Percentiles rank a stretch among this genome's conserved stretches.
Conservation (phyloP, 1,139 yeast genomes). For the Dujonia santamariae region DNA sequence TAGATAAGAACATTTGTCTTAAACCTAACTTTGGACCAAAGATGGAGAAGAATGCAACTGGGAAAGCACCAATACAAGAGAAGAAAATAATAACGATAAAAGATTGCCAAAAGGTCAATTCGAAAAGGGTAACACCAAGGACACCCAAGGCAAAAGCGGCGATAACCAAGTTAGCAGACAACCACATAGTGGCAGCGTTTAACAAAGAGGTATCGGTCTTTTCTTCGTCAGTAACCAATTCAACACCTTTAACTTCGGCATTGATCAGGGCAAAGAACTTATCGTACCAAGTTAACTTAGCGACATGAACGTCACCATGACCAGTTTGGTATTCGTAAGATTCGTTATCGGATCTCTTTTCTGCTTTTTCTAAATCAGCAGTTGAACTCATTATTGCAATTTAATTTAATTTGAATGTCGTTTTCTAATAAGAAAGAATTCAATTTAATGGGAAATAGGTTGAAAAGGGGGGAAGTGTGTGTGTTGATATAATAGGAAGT, state of each 20-base stretch:
- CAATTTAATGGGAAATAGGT: background rate
- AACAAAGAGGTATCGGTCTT: conserved; percentile 51
- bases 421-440: background rate
- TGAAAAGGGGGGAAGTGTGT: background rate
- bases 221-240: conserved; percentile 64
- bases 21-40: conserved; percentile 86
- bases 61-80: conserved; percentile 64
- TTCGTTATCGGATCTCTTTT: conserved; percentile 20
- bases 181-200: conserved; percentile 88
- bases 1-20: conserved; percentile 82
- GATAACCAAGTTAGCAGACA: conserved; percentile 85
- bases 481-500: background rate
- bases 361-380: conserved; percentile 5
- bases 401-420: background rate
- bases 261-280: conserved; percentile 34
- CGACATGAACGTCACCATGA: conserved; percentile 18
- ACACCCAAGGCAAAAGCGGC: conserved; percentile 83
- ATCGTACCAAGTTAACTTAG: conserved; percentile 12
- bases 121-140: conserved; percentile 61
- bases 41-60: conserved; percentile 79
- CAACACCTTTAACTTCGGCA: conserved; percentile 71
- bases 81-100: conserved; percentile 67
- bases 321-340: conserved; percentile 24
- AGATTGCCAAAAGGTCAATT: conserved; percentile 63
- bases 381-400: background rate